These are phyloP conservation scores for Cercospora janseana DNA, from an alignment of 2,329 filamentous ascomycete species.

Conservation along the genomic window DNA sequence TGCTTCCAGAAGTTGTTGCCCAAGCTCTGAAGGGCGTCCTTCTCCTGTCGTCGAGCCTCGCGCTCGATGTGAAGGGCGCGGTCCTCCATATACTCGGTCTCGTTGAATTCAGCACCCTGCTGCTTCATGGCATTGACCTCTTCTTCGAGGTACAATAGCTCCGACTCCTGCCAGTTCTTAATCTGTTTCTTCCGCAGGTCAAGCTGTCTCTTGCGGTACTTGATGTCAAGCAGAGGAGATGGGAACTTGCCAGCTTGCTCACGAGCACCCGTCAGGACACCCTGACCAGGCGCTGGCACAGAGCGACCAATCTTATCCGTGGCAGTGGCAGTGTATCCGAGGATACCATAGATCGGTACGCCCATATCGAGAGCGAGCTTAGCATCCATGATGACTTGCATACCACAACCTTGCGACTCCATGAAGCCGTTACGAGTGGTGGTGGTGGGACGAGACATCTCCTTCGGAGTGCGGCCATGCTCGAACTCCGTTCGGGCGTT, in stretches of 20 bases:
- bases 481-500: slow-evolving; percentile 95
- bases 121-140: slow-evolving; percentile 89
- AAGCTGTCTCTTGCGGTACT: slow-evolving; percentile 93
- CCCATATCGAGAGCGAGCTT: slow-evolving; percentile 97
- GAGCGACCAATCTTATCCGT: slow-evolving; percentile 99
- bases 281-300: slow-evolving; percentile 91
- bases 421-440: slow-evolving; percentile 98
- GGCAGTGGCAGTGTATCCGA: slow-evolving; percentile 90
- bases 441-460: slow-evolving; percentile 97
- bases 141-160: slow-evolving; percentile 87
- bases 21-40: slow-evolving; percentile 85
- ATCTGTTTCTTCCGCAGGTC: slow-evolving; percentile 92
- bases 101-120: slow-evolving; percentile 70
- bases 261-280: slow-evolving; percentile 91
- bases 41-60: slow-evolving; percentile 85
- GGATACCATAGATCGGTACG: slow-evolving; percentile 91
- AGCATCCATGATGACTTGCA: slow-evolving; percentile 98
- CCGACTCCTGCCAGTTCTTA: slow-evolving; percentile 93
- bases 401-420: slow-evolving; percentile 98
- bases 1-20: slow-evolving; percentile 99
- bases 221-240: slow-evolving; percentile 93
- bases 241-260: slow-evolving; percentile 90
- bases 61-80: slow-evolving; percentile 82
- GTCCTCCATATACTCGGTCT: slow-evolving; percentile 80
- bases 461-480: slow-evolving; percentile 88